Percentiles rank a stretch among this genome's conserved stretches.
Evolutionary conservation across 2,329 filamentous ascomycete species (phyloP).

Genomic region (Nakataea oryzae): DNA sequence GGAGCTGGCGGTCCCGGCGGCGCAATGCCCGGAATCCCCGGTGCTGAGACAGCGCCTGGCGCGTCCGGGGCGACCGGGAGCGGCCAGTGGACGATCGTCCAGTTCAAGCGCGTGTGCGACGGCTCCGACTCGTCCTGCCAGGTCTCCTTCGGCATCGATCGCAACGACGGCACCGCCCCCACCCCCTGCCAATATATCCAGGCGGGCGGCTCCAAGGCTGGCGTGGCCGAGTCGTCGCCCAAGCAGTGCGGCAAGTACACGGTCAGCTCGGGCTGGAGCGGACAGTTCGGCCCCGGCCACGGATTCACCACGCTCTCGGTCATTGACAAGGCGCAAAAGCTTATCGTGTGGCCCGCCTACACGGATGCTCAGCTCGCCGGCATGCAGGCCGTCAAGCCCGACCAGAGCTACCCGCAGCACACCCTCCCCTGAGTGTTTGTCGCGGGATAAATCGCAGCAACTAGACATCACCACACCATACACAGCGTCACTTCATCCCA

Average conservation of each 20-base stretch:
- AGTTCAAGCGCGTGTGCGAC: slow-evolving; percentile 28
- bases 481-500: too few species aligned
- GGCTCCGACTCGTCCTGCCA: slow-evolving; percentile 25
- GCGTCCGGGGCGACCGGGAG: slow-evolving; percentile 5
- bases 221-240: slow-evolving; percentile 20
- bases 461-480: too few species aligned
- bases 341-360: slow-evolving; percentile 42
- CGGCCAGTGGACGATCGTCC: slow-evolving; percentile 31
- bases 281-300: slow-evolving; percentile 38
- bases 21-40: neutral
- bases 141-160: slow-evolving; percentile 33
- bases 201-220: slow-evolving; percentile 19
- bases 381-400: slow-evolving; percentile 34
- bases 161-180: slow-evolving; percentile 12
- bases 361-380: slow-evolving; percentile 36
- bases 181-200: slow-evolving; percentile 29
- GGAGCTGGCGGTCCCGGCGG: slow-evolving; percentile 7
- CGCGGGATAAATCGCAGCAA: too few species aligned
- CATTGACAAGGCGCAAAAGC: slow-evolving; percentile 27
- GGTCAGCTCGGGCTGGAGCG: slow-evolving; percentile 43
- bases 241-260: slow-evolving; percentile 36
- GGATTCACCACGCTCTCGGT: slow-evolving; percentile 47
- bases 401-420: slow-evolving; percentile 26
- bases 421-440: neutral
- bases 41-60: neutral